Base-by-base conservation (phyloP, 2,329 filamentous ascomycete species). In the Cladosporium sp. region DNA sequence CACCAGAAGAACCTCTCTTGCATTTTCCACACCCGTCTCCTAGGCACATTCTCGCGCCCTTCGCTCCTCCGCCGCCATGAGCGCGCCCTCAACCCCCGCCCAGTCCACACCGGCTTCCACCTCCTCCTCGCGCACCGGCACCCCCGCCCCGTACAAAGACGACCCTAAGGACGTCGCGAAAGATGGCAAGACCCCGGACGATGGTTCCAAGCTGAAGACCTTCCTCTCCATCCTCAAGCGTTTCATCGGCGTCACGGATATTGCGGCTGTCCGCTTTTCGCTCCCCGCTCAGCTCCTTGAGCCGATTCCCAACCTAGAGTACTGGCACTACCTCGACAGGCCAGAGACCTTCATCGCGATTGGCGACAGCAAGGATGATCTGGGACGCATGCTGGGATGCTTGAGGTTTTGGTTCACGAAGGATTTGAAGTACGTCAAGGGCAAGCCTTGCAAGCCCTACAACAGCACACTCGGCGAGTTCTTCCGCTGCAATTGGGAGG, bases 341-440 rank as follows among this genome's bases (percentile, higher is more conserved):
- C 92, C 92, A 18, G 95, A 95, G 70, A 89, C 91, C 44, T 96
- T 98, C 68, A 80, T 81, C 58, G 84, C 82, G 59, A 85, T 86
- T 65, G 93, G 92, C 63, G 92, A 92, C 63, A 93, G 92, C 14
- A 87, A 97, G 62, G 89, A 97, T 62, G 82, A 87, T 9, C 76
- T 97, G 52, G 92, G 93, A 62, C 89, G 93, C 61, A 96, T 96
- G 88, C 81, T 98, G 48, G 91, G 92, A 66, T 89, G 95, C 31
- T 73, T 97, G 63, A 85, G 91, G 55, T 98, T 97, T 73, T 98
- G 93, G 93, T 95, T 97, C 65, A 97, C 93, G 58, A 98, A 98
- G 71, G 93, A 98, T 70, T 71, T 98, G 71, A 98, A 98, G 81
- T 98, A 97, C 66, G 89, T 95, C 69, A 97, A 97, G 75, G 92